Base-by-base conservation (phyloP, 1,284 basidiomycete species). In the Ganoderma leucocontextum region DNA sequence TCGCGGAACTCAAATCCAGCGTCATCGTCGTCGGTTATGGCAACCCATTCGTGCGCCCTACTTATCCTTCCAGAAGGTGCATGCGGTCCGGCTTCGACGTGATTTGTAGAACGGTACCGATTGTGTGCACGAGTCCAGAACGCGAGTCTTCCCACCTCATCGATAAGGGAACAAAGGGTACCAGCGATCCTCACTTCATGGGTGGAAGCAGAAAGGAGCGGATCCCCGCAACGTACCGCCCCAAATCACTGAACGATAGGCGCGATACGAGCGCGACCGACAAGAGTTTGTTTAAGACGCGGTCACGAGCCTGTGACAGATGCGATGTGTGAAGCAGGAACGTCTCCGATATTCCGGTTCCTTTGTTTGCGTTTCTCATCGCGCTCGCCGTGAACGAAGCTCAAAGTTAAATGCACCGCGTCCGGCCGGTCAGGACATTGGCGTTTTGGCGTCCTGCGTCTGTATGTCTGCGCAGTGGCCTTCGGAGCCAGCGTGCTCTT, bases 301-400 rank as follows among this genome's bases (percentile, higher is more conserved):
- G 60, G 67, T 69, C 67, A 65, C 64, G 63, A 39, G 61, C 64
- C 58, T 36, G 60, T 65, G 63, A 62, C 67, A 41, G 64, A 65
- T 61, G 64, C 61, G 67, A 62, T n/a, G 33, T 58, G n/a, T 58
- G 55, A n/a, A n/a, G 44, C 6, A 17, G 44, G 17, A 15, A 1
- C 13, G 6, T n/a, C 12, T 10, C 12, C 19, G 5, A 35, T 22
- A 17, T 19, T 0, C 47, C 8, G 19, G 33, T 29, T 17, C 29
- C 7, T 5, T 25, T 33, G 4, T 19, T 33, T 13, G 29, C 5
- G 13, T 35, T 29, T 29, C 52, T 35, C 47, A 12, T 13, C 47
- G n/a, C 22, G 22, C 22, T 52, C 22, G 52, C 15, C 25, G 29
- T 55, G 7, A n/a, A n/a, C n/a, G 19, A 15, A 22, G n/a, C 8